Conservation (phyloP, 768 basidiomycete genomes). For the Lentinus brumalis region DNA sequence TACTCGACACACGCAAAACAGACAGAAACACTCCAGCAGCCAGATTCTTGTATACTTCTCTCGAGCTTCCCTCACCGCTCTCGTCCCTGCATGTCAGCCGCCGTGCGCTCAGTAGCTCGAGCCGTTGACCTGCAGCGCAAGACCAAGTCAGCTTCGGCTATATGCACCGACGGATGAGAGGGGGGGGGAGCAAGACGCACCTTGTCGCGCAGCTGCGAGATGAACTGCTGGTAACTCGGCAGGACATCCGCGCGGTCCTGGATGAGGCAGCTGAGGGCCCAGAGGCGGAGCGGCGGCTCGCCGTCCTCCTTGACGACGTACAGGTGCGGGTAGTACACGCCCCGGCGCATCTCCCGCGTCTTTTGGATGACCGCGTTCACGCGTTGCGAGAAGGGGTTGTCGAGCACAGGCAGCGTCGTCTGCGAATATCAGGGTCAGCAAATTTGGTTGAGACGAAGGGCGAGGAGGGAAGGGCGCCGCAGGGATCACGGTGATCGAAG, state of each 20-base stretch:
- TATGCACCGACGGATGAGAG: neutral
- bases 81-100: neutral
- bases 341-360: slow-evolving; percentile 90
- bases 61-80: neutral
- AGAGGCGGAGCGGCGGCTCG: slow-evolving; percentile 89
- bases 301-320: slow-evolving; percentile 99
- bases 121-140: slow-evolving; percentile 23
- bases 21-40: slow-evolving; percentile 3
- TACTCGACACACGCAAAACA: slow-evolving; percentile 14
- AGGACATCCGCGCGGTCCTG: slow-evolving; percentile 95
- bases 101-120: slow-evolving; percentile 23
- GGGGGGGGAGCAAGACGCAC: slow-evolving; percentile 35
- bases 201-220: slow-evolving; percentile 89
- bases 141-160: neutral
- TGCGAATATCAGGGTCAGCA: slow-evolving; percentile 29
- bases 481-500: too few relatives aligned
- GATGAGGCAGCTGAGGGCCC: slow-evolving; percentile 93
- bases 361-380: slow-evolving; percentile 94
- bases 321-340: slow-evolving; percentile 90
- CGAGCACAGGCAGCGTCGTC: slow-evolving; percentile 87
- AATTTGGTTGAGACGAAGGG: too few relatives aligned
- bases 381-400: slow-evolving; percentile 95
- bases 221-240: slow-evolving; percentile 96
- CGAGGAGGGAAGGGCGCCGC: too few relatives aligned
- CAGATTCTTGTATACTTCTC: slow-evolving; percentile 16